phyloP scores from a whole-genome alignment of 257 asterid species.

The Solanum infundibuliforme region DNA sequence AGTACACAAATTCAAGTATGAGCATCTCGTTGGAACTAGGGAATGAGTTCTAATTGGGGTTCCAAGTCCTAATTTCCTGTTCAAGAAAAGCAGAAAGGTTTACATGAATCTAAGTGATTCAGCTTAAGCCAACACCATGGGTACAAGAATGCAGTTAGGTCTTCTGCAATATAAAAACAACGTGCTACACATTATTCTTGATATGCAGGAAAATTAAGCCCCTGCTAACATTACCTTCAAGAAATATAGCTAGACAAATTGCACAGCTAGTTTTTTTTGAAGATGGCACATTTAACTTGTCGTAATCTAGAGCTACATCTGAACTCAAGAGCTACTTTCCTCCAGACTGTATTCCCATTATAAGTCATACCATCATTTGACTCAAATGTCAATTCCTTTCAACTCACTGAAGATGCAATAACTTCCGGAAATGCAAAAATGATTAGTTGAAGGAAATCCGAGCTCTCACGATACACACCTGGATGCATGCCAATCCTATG shows the following conservation, averaged over 20 bases:
- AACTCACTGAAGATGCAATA: neutral
- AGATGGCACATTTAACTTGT: neutral
- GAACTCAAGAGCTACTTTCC: neutral
- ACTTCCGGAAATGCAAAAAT: neutral
- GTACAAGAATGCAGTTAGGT: neutral
- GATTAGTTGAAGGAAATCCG: neutral
- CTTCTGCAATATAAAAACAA: neutral
- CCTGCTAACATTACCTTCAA: neutral
- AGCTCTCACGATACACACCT: neutral
- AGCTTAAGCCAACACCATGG: neutral
- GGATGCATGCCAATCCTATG: neutral
- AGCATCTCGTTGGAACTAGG: neutral
- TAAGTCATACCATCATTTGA: neutral
- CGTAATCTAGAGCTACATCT: neutral
- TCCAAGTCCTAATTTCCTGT: neutral
- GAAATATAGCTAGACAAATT: neutral
- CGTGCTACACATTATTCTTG: neutral
- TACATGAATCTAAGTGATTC: neutral
- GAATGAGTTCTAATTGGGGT: neutral
- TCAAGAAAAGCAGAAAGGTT: neutral
- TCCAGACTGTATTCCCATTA: neutral
- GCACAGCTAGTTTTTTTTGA: neutral
- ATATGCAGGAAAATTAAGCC: neutral
- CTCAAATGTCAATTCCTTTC: neutral
- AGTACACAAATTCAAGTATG: neutral